Base-by-base conservation (phyloP, 768 basidiomycete genomes). In the Austroboletus eburneus region DNA sequence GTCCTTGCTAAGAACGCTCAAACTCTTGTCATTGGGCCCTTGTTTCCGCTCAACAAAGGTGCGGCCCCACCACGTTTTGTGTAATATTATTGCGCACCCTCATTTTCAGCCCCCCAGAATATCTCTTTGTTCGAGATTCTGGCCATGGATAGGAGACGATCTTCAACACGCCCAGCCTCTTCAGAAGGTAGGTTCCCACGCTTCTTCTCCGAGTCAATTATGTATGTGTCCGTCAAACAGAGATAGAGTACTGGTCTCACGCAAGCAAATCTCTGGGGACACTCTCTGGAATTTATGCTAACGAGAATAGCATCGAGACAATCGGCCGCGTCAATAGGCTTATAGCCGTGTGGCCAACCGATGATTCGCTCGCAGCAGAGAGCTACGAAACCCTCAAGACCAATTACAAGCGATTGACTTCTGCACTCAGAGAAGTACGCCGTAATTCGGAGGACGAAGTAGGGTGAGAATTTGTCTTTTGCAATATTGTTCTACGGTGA, bases 191-290 rank as follows among this genome's bases (percentile, higher is more conserved):
- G 48, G 63, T 65, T 71, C 55, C 42, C 59, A 57, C 54, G 58
- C 55, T 44, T 38, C 32, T 47, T 43, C 37, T 21, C 44, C 42
- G 52, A 45, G 42, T 32, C 47, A 38, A 39, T 49, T 46, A 43
- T 43, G 39, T 43, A 45, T 40, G 42, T 20, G 33, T 39, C 24
- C 18, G 40, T 46, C 33, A 16, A 55, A 46, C 66, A 91, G 88
- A 90, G 71, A 69, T 87, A 52, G 80, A 86, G 45, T 84, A 74
- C 57, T 91, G 88, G 88, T 73, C 79, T 40, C 83, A 81, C 64
- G 82, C 84, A 27, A 72, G 78, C 24, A 69, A 73, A 44, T 78
- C 83, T 27, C 65, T 91, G 47, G 75, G 69, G 52, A 65, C 69
- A 17, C 69, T 88, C 30, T 76, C 81, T 13, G 69, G 66, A 46